Base-by-base conservation (phyloP, 176 grass and related monocot species). In the Hordeum marinum region DNA sequence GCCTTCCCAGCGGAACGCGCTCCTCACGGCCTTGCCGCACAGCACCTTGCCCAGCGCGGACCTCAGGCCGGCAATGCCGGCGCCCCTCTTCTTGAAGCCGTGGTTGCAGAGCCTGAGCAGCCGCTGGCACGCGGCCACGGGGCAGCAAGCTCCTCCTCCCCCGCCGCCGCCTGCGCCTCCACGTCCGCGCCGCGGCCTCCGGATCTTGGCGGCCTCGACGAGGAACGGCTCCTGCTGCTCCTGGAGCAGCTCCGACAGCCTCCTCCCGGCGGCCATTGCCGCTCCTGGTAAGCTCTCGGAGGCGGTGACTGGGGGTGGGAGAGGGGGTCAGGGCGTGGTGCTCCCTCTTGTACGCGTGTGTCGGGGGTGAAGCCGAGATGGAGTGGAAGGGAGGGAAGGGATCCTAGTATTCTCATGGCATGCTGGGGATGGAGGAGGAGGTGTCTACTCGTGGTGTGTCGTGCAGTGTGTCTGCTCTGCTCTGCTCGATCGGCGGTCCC, bases 161-260 rank as follows among this genome's bases (percentile, higher is more conserved):
- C 29, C 21, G 0, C 80, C 84, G 2, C 18, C 17, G 0, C 77
- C 75, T 2, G 76, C 84, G 2, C 18, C 17, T 0, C 77, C 75
- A 2, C 84, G 70, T 42, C 27, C 36, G 70, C 84, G 85, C 39
- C 63, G 80, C 1, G 43, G 68, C 67, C 68, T 26, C 23, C 69
- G 27, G 6, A 23, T 8, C 59, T 70, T 83, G 82, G 83, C 14
- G 42, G 82, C 81, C 35, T 99, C 97, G 83, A 96, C 50, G 14
- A 99, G 92, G 81, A 96, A 99, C 31, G 97, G 97, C 72, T 99
- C 97, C 76, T 99, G 97, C 73, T 96, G 94, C 86, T 99, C 97
- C 78, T 91, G 87, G 32, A 99, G 88, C 68, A 99, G 87, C 90
- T 99, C 97, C 79, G 84, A 99, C 21, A 99, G 97, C 88, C 90